A percentile compares a stretch with the other conserved stretches of the same genome.
Evolutionary conservation across 495 filamentous ascomycete species (phyloP).

Genomic region (Neurospora discreta): DNA sequence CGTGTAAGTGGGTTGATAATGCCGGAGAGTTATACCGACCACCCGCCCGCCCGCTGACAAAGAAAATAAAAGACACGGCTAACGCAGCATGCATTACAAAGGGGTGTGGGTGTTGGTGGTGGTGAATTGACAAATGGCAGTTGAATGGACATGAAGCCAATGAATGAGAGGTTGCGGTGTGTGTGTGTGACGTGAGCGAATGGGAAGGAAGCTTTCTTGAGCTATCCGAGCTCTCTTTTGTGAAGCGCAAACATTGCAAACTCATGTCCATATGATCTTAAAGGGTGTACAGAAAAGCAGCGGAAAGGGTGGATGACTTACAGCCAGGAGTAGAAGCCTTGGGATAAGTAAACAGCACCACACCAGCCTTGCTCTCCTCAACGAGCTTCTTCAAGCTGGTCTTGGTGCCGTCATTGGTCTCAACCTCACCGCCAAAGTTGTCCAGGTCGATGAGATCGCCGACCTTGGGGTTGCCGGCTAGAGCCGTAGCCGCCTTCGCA

Average conservation of each 20-base stretch:
- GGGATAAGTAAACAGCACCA: constrained; percentile 91
- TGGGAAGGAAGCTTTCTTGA: not conserved
- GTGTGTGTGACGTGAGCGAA: not conserved
- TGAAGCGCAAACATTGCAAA: not conserved
- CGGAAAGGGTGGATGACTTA: constrained; percentile 41
- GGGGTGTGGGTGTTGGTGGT: not conserved
- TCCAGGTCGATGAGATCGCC: constrained; percentile 52
- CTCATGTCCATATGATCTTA: not conserved
- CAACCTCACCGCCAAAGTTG: constrained; percentile 69
- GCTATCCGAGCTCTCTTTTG: not conserved
- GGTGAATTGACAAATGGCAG: constrained; percentile 1
- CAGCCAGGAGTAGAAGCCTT: constrained; percentile 92
- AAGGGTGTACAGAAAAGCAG: not conserved
- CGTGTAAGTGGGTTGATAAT: not conserved
- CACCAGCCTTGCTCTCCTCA: constrained; percentile 69
- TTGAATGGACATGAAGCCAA: not conserved
- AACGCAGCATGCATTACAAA: not conserved
- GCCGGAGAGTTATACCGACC: not conserved
- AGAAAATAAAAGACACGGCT: not conserved
- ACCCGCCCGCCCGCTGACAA: not conserved
- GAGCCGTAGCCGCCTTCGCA: constrained; percentile 13
- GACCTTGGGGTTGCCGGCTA: constrained; percentile 19
- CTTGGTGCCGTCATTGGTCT: constrained; percentile 71
- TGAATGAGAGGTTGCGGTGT: not conserved
- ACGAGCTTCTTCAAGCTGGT: constrained; percentile 69